Percentiles rank a stretch among this genome's conserved stretches.
Conservation (phyloP, 129 eudicot species). For the Ambrosia trifida region DNA sequence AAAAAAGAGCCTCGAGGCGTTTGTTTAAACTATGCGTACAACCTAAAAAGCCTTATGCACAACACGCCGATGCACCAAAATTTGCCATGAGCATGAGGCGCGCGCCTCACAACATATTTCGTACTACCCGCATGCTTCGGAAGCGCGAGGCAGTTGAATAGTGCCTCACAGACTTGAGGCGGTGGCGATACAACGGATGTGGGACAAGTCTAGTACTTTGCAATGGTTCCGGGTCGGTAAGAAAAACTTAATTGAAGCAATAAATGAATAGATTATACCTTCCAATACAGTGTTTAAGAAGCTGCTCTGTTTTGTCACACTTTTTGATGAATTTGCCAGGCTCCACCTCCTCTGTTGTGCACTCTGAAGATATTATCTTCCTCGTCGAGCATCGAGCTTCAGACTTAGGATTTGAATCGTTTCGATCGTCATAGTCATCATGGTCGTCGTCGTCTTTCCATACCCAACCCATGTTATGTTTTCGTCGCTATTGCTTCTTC, state of each 20-base stretch:
- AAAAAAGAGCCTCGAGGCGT: no score
- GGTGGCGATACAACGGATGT: no score
- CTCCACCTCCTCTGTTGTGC: constrained; percentile 88
- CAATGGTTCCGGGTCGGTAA: no score
- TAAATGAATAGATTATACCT: constrained; percentile 40
- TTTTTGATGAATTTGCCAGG: constrained; percentile 81
- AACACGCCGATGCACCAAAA: no score
- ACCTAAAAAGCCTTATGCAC: no score
- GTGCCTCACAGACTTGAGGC: neutral
- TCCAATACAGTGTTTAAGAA: constrained; percentile 70
- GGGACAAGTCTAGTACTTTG: no score
- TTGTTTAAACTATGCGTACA: no score
- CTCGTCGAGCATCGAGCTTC: constrained; percentile 53
- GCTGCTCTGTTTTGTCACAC: constrained; percentile 77
- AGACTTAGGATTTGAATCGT: constrained; percentile 24
- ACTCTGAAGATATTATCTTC: constrained; percentile 60
- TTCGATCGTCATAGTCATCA: constrained; percentile 20
- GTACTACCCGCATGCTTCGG: no score
- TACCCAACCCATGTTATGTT: constrained; percentile 62
- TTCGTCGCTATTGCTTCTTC: constrained; percentile 12
- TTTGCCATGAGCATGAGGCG: no score
- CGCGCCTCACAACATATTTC: no score
- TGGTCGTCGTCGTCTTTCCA: constrained; percentile 55
- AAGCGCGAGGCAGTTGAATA: neutral
- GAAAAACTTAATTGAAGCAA: neutral